Evolutionary conservation across 2,329 filamentous ascomycete genomes (phyloP), one percentile per base, ranked within the genome.

Genomic region (Biscogniauxia marginata): DNA sequence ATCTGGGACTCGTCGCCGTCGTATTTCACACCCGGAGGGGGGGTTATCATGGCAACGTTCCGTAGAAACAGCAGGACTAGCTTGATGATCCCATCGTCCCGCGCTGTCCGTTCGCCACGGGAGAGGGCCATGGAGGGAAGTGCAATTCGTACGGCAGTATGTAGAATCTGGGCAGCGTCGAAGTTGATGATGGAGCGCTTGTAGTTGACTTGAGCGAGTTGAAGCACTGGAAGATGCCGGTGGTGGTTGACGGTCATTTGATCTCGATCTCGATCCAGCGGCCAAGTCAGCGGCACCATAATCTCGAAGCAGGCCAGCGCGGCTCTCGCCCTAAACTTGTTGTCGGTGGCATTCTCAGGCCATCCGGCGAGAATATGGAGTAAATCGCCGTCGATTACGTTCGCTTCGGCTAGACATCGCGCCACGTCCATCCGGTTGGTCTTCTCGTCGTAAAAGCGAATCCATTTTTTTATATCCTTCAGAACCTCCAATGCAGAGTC

Each of bases 401-500:
- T 97, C 46, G 92, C 89, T 73, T 98, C 92, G 68, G 91, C 88
- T 64, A 98, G 80, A 72, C 92, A 97, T 75, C 95, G 84, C 59
- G 93, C 93, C 57, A 99, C 95, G 70, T 99, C 95, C 80, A 96
- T 89, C 63, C 93, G 88, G 71, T 96, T 96, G 62, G 88, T 86
- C 72, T 96, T 96, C 71, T 96, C 90, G 73, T 97, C 93, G 79
- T 95, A 95, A 61, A 96, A 85, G 65, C 91, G 92, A 64, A 99
- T 83, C 95, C 95, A 99, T 84, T 89, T 88, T 70, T 95, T 93
- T 53, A 99, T 82, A 75, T 99, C 95, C 60, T 93, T 92, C 55
- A 99, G 80, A 68, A 93, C 95, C 56, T 95, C 90, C 58, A 96
- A 79, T 11, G 93, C 93, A 70, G 97, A 93, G 74, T 98, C 93